Conservation (phyloP, 176 grass and related monocot species). For the Eleusine indica region DNA sequence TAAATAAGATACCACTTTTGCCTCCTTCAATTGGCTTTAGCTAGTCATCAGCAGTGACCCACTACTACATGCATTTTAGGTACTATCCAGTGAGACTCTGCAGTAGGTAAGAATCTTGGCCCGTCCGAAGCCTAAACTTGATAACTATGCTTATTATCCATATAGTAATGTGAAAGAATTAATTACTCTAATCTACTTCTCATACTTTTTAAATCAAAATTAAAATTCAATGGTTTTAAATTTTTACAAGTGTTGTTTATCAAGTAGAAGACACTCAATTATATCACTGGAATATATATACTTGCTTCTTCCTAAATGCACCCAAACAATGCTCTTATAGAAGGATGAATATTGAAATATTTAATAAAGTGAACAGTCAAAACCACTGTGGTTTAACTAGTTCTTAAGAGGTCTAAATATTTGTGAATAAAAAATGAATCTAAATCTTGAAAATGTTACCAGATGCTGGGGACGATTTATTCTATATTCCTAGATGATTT, state of each 20-base stretch:
- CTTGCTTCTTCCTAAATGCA: neutral
- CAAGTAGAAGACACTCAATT: neutral
- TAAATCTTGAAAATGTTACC: neutral
- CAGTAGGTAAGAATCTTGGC: constrained; percentile 27
- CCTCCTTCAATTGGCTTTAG: constrained; percentile 25
- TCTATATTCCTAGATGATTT: neutral
- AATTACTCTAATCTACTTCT: neutral
- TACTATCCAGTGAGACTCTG: constrained; percentile 19
- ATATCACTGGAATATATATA: neutral
- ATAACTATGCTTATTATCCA: neutral
- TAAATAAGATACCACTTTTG: constrained; percentile 37
- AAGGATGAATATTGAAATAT: neutral
- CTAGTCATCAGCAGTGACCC: constrained; percentile 29
- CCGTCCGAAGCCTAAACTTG: neutral
- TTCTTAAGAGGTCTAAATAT: neutral
- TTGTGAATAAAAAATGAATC: neutral
- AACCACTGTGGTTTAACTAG: neutral
- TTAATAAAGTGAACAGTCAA: neutral
- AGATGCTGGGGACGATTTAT: neutral
- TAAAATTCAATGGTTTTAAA: neutral
- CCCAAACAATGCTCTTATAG: neutral
- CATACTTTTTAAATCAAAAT: no score
- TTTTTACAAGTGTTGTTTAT: neutral
- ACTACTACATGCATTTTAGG: constrained; percentile 19
- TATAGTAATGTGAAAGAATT: neutral